These are phyloP conservation scores for Neostapfia colusana DNA, from an alignment of 176 grass and related monocot species.

Conservation along the genomic window DNA sequence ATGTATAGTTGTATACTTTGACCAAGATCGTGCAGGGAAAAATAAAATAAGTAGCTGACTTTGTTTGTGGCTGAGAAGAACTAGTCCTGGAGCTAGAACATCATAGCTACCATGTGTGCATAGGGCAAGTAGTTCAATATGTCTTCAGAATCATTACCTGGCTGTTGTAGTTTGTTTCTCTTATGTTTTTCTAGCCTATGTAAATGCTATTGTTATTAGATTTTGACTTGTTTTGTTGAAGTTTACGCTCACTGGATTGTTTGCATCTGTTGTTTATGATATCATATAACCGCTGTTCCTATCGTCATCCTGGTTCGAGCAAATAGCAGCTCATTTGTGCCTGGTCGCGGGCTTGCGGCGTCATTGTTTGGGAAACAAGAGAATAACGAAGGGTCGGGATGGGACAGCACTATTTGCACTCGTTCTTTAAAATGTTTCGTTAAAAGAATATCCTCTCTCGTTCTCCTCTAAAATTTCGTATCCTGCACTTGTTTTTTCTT, in stretches of 20 bases:
- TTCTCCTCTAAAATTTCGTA: too few species aligned
- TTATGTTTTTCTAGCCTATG: neutral
- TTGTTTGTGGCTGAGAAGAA: neutral
- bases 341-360: too few species aligned
- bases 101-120: conserved; percentile 11
- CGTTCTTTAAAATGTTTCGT: too few species aligned
- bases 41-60: conserved; percentile 3
- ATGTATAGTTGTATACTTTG: conserved; percentile 18
- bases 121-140: neutral
- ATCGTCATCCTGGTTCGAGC: neutral
- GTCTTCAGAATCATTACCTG: neutral
- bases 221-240: neutral
- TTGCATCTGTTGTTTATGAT: neutral
- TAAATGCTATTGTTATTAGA: neutral
- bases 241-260: neutral
- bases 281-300: neutral
- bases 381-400: too few species aligned
- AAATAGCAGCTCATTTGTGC: too few species aligned
- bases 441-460: too few species aligned
- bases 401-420: too few species aligned
- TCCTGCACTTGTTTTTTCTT: too few species aligned
- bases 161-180: conserved; percentile 13
- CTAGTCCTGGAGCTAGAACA: conserved; percentile 16
- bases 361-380: too few species aligned
- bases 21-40: conserved; percentile 36